Percentiles rank a stretch among this genome's conserved stretches.
These are phyloP conservation scores for Euphorbia tirucalli DNA, from an alignment of 345 rosid species.

Conservation along the genomic window DNA sequence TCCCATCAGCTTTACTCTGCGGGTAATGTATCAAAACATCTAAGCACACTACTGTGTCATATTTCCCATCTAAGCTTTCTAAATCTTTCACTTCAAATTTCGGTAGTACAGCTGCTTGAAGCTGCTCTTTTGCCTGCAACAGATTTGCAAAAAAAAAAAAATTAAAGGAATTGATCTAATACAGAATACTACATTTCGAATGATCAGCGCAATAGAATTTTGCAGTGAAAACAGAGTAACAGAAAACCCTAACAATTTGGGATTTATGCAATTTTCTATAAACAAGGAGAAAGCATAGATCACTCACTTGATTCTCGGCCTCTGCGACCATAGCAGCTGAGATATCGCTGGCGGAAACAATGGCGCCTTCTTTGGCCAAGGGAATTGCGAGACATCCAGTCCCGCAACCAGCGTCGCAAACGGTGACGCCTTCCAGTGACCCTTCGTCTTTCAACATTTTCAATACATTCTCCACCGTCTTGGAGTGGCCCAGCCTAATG, in stretches of 20 bases:
- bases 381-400: slow-evolving; percentile 78
- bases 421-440: slow-evolving; percentile 65
- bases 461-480: slow-evolving; percentile 78
- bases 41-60: slow-evolving; percentile 74
- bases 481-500: slow-evolving; percentile 76
- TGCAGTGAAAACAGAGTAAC: too few relatives aligned
- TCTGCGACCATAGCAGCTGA: slow-evolving; percentile 94
- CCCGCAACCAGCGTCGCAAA: slow-evolving; percentile 96
- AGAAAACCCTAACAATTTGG: too few relatives aligned
- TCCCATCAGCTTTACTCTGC: slow-evolving; percentile 85
- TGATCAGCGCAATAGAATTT: neutral
- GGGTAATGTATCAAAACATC: slow-evolving; percentile 96
- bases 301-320: slow-evolving; percentile 69
- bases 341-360: slow-evolving; percentile 82
- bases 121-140: slow-evolving; percentile 69
- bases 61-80: slow-evolving; percentile 78
- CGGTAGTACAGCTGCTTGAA: slow-evolving; percentile 45
- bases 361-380: slow-evolving; percentile 79
- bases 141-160: neutral
- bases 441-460: slow-evolving; percentile 72
- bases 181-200: neutral
- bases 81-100: slow-evolving; percentile 80
- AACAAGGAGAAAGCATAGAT: too few relatives aligned
- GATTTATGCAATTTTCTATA: too few relatives aligned
- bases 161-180: too few relatives aligned